Evolutionary conservation across 805 yeast species (phyloP), one percentile per base, ranked within the genome.

Genomic region (Clavispora santaluciae): DNA sequence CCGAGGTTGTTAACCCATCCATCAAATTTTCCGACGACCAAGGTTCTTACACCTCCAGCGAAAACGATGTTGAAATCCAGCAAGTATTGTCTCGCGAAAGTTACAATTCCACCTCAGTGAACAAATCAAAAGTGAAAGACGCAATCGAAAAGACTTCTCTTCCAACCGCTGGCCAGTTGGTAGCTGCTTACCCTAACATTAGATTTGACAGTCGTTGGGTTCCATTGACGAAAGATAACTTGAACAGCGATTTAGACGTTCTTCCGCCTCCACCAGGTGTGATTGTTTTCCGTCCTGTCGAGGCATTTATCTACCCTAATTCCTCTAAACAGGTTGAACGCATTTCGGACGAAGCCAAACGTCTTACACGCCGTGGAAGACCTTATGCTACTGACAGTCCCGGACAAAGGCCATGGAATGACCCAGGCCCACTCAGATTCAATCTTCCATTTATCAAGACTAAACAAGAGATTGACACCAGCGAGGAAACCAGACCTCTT

Each of bases 211-310:
- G 81, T 2, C 74, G 73, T 55, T 85, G 91, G 91, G 82, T 84
- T 20, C 89, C 93, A 35, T 61, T 78, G 35, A 57, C 59, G 59
- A 63, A 57, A 62, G 58, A 58, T 60, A 70, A 70, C 31, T 49
- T 78, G 41, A 86, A 90, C 59, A 64, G 74, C 4, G 75, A 72
- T 12, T 61, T 89, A 13, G 57, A 68, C 1, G 76, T 90, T 6
- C 60, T 60, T 12, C 85, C 89, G 2, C 95, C 97, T 12, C 96
- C 96, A 22, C 87, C 91, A 1, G 96, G 97, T 24, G 89, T 90
- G 13, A 53, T 89, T 43, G 95, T 90, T 3, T 90, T 82, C 68
- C 77, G 93, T 53, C 84, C 93, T 30, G 67, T 81, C 15, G 96
- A 90, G 55, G 70, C 89, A 12, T 84, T 86, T 63, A 77, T 87